Evolutionary conservation across 2,329 filamentous ascomycete species (phyloP).

Genomic region (Fusarium begoniae): DNA sequence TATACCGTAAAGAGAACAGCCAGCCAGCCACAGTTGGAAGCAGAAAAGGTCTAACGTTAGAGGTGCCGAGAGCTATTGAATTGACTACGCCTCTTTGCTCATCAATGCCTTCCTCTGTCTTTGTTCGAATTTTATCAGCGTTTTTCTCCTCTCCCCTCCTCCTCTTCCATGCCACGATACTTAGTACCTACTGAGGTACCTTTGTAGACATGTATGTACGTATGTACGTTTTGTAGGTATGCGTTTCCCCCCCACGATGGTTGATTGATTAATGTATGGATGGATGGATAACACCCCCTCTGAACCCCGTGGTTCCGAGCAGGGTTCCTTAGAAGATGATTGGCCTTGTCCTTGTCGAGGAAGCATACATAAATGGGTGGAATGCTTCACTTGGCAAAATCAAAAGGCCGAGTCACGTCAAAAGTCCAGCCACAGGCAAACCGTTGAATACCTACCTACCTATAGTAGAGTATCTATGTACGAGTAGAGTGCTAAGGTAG

Average conservation of each 20-base stretch:
- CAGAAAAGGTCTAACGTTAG: constrained; percentile 4
- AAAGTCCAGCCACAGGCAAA: neutral
- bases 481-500: neutral
- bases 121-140: neutral
- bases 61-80: constrained; percentile 16
- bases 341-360: constrained; percentile 1
- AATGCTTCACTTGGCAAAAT: constrained; percentile 22
- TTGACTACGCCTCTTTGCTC: constrained; percentile 7
- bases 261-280: neutral
- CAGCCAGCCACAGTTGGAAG: constrained; percentile 32
- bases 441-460: constrained; percentile 1
- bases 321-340: constrained; percentile 15
- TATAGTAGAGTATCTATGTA: neutral
- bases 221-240: neutral
- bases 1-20: constrained; percentile 25
- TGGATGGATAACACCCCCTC: constrained; percentile 14
- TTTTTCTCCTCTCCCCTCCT: neutral
- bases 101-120: neutral
- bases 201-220: neutral
- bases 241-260: neutral
- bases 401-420: neutral
- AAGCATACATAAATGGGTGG: neutral
- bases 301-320: constrained; percentile 11
- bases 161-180: neutral
- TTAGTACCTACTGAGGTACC: too few species aligned